Percentiles rank a stretch among this genome's conserved stretches.
phyloP scores from a whole-genome alignment of 768 basidiomycete genomes.

The Termitomyces sp. region DNA sequence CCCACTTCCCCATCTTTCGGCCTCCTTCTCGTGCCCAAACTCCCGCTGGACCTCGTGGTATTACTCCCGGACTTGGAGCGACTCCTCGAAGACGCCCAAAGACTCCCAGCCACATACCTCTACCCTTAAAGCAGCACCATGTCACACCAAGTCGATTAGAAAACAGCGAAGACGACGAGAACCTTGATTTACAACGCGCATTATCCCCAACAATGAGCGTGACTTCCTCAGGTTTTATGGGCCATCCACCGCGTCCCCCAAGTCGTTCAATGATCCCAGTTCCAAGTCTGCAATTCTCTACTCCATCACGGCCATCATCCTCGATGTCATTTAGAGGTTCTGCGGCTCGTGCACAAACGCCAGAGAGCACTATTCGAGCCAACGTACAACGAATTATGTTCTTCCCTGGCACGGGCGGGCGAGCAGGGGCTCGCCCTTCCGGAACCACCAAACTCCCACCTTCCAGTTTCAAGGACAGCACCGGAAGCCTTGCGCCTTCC shows the following conservation, averaged over 20 bases:
- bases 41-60: slow-evolving; percentile 29
- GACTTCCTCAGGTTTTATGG: slow-evolving; percentile 29
- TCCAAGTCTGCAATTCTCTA: slow-evolving; percentile 64
- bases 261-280: slow-evolving; percentile 83
- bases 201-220: slow-evolving; percentile 54
- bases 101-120: slow-evolving; percentile 78
- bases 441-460: slow-evolving; percentile 46
- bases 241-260: slow-evolving; percentile 65
- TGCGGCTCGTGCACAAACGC: slow-evolving; percentile 57
- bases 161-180: slow-evolving; percentile 31
- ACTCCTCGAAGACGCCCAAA: slow-evolving; percentile 68
- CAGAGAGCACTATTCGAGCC: slow-evolving; percentile 57
- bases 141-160: slow-evolving; percentile 14
- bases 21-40: slow-evolving; percentile 60
- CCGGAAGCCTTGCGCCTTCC: slow-evolving; percentile 51
- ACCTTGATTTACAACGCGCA: slow-evolving; percentile 45
- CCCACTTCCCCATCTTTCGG: slow-evolving; percentile 33
- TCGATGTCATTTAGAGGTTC: slow-evolving; percentile 58
- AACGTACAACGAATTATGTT: slow-evolving; percentile 54
- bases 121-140: slow-evolving; percentile 45
- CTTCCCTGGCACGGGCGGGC: slow-evolving; percentile 36
- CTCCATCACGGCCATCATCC: slow-evolving; percentile 65
- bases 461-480: slow-evolving; percentile 68
- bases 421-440: slow-evolving; percentile 33
- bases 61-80: slow-evolving; percentile 27